Evolutionary conservation across 2,329 filamentous ascomycete genomes (phyloP).

Genomic region (Xylariaceae sp.): DNA sequence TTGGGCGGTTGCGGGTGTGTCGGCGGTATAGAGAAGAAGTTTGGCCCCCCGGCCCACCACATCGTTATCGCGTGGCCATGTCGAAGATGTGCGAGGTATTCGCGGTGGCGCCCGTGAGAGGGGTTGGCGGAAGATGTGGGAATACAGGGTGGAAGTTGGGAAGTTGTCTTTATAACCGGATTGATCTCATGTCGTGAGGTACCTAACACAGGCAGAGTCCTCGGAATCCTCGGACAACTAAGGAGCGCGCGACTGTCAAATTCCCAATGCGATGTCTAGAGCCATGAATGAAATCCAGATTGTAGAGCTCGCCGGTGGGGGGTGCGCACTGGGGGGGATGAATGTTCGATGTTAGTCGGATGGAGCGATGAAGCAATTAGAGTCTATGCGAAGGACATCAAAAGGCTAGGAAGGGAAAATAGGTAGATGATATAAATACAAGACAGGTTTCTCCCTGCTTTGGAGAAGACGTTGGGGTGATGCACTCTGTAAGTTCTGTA

Average conservation of each 20-base stretch:
- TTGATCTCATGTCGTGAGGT: constrained; percentile 20
- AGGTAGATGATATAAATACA: no score
- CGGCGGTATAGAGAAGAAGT: constrained; percentile 8
- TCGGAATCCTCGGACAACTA: constrained; percentile 3
- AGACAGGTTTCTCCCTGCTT: no score
- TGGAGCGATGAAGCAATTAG: no score
- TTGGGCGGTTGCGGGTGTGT: constrained; percentile 22
- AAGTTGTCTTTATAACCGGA: constrained; percentile 13
- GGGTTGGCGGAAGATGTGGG: constrained; percentile 28
- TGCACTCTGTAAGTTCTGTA: no score
- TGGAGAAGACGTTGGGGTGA: no score
- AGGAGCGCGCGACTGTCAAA: neutral
- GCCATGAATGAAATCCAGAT: neutral
- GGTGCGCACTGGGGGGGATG: no score
- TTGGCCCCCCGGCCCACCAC: constrained; percentile 35
- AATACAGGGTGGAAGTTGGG: constrained; percentile 34
- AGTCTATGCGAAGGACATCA: no score
- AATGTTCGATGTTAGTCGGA: no score
- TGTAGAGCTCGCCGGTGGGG: no score
- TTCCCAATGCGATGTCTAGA: neutral
- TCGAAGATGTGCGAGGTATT: constrained; percentile 34
- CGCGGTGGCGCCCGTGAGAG: constrained; percentile 41
- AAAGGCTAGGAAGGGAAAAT: no score
- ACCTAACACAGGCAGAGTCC: neutral
- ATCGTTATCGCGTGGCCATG: constrained; percentile 39